phyloP scores from a whole-genome alignment of 257 asterid genomes.

The Solanum corneliomulleri region DNA sequence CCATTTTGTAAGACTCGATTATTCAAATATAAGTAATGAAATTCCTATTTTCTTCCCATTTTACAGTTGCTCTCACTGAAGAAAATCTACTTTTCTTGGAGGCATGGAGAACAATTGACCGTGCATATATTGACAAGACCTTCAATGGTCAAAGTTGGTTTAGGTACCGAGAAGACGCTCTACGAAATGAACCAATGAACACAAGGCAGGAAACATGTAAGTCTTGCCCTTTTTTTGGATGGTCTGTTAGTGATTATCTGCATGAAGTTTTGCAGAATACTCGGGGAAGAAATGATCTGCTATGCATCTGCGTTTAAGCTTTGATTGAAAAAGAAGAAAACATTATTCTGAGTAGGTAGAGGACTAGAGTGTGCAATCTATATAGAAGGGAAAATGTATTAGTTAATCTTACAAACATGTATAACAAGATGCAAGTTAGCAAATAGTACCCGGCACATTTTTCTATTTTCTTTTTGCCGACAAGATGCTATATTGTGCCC shows the following conservation, averaged over 20 bases:
- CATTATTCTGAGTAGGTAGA: not conserved
- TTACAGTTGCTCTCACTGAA: constrained; percentile 78
- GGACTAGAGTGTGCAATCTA: not conserved
- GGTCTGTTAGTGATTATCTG: not conserved
- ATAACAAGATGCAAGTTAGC: not conserved
- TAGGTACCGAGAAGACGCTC: constrained; percentile 87
- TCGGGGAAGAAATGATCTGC: not conserved
- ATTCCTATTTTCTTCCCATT: not conserved
- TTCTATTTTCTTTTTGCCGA: not conserved
- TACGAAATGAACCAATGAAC: constrained; percentile 87
- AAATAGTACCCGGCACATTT: not conserved
- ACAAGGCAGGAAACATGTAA: constrained; percentile 91
- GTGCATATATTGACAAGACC: constrained; percentile 87
- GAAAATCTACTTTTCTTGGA: constrained; percentile 92
- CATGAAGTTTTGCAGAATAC: not conserved
- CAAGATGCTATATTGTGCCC: not conserved
- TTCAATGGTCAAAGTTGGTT: constrained; percentile 99
- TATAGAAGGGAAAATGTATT: not conserved
- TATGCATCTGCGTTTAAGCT: not conserved
- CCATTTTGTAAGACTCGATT: not conserved
- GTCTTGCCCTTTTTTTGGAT: not conserved
- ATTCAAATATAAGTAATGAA: not conserved
- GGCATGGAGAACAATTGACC: constrained; percentile 97
- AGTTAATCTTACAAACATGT: not conserved
- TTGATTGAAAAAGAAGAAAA: not conserved